phyloP scores from a whole-genome alignment of 2,329 filamentous ascomycete species.

The Apiospora kogelbergensis region DNA sequence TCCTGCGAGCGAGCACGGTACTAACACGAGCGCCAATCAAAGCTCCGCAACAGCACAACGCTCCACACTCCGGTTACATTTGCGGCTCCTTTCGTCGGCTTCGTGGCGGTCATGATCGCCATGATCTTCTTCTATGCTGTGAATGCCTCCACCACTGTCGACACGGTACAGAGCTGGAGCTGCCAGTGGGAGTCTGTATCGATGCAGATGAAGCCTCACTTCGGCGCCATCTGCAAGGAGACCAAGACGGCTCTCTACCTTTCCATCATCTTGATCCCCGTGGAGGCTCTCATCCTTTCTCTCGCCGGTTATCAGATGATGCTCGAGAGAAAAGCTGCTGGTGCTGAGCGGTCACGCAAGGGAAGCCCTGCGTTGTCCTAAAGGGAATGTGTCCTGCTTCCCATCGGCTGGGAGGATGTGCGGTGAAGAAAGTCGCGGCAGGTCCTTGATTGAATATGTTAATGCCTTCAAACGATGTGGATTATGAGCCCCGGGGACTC shows the following conservation, averaged over 20 bases:
- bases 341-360: constrained; percentile 34
- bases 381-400: not conserved
- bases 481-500: not conserved
- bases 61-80: constrained; percentile 39
- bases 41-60: constrained; percentile 39
- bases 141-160: constrained; percentile 50
- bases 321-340: constrained; percentile 41
- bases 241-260: constrained; percentile 55
- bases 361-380: constrained; percentile 26
- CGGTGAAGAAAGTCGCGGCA: not conserved
- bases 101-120: constrained; percentile 49
- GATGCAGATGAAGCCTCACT: constrained; percentile 54
- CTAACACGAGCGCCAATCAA: not conserved
- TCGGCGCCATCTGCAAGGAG: constrained; percentile 56
- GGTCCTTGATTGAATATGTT: not conserved
- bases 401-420: not conserved
- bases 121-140: constrained; percentile 59
- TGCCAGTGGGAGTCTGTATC: constrained; percentile 58
- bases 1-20: not conserved
- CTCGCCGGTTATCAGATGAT: constrained; percentile 45
- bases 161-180: constrained; percentile 62
- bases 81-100: constrained; percentile 40
- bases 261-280: constrained; percentile 55
- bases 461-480: not conserved
- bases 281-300: constrained; percentile 49